Percentiles rank a stretch among this genome's conserved stretches.
These are phyloP conservation scores for Epicoccum nigrum DNA, from an alignment of 2,329 filamentous ascomycete species.

Conservation along the genomic window DNA sequence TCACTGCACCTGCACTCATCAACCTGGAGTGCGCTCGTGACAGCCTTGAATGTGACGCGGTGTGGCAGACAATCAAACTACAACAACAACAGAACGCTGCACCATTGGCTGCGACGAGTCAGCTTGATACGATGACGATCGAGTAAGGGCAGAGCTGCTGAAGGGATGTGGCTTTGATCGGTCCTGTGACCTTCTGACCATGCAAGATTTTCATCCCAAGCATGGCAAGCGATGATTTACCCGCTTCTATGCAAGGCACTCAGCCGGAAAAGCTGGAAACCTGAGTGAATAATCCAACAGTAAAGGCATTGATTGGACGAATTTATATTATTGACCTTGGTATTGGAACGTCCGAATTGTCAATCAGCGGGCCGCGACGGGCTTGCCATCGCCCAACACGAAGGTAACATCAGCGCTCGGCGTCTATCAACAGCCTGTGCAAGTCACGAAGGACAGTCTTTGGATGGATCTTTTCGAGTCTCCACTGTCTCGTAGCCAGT, in stretches of 20 bases:
- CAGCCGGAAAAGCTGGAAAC: slow-evolving; percentile 24
- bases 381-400: slow-evolving; percentile 15
- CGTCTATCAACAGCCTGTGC: slow-evolving; percentile 22
- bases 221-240: slow-evolving; percentile 39
- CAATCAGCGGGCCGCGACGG: slow-evolving; percentile 35
- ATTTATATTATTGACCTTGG: slow-evolving; percentile 26
- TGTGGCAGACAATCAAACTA: slow-evolving; percentile 47
- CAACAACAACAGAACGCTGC: slow-evolving; percentile 25
- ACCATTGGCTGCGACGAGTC: slow-evolving; percentile 37
- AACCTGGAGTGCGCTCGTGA: slow-evolving; percentile 29
- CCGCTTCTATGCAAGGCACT: slow-evolving; percentile 46
- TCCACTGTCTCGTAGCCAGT: slow-evolving; percentile 20
- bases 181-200: slow-evolving; percentile 45
- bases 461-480: slow-evolving; percentile 4
- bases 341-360: slow-evolving; percentile 28
- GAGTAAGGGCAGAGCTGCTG: slow-evolving; percentile 21
- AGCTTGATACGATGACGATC: slow-evolving; percentile 29
- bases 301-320: slow-evolving; percentile 32
- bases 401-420: slow-evolving; percentile 18
- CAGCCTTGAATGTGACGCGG: slow-evolving; percentile 32
- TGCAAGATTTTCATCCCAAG: slow-evolving; percentile 34
- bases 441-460: slow-evolving; percentile 12
- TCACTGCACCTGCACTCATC: slow-evolving; percentile 31
- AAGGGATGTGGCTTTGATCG: slow-evolving; percentile 34
- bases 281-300: slow-evolving; percentile 17